Percentiles rank a stretch among this genome's conserved stretches.
Conservation (phyloP, 2,329 filamentous ascomycete species). For the Beauveria rudraprayagi region DNA sequence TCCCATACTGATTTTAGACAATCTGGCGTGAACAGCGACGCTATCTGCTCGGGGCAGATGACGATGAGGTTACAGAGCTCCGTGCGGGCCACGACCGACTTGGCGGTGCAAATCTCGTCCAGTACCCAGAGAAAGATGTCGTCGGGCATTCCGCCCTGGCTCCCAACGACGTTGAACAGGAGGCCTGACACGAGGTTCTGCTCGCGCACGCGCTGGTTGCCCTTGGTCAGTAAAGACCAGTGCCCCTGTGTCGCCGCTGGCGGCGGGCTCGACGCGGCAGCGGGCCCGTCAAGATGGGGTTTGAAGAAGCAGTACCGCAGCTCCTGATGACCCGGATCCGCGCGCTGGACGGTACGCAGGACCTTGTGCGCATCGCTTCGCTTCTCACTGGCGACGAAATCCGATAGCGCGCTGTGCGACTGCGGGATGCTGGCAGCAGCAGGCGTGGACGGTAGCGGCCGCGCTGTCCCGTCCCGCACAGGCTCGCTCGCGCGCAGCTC, state of each 20-base stretch:
- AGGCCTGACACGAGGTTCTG: slow-evolving; percentile 56
- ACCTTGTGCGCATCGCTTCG: slow-evolving; percentile 36
- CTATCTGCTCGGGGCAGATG: slow-evolving; percentile 34
- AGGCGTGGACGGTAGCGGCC: slow-evolving; percentile 1
- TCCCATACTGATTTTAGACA: slow-evolving; percentile 47
- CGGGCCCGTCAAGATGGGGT: slow-evolving; percentile 15
- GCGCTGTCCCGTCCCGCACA: slow-evolving; percentile 13
- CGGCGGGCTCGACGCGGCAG: slow-evolving; percentile 19
- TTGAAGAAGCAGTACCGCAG: slow-evolving; percentile 44
- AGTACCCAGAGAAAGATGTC: slow-evolving; percentile 61
- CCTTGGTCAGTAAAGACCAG: slow-evolving; percentile 43
- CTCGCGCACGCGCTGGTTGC: slow-evolving; percentile 36
- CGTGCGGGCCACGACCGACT: slow-evolving; percentile 44
- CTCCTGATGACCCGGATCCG: slow-evolving; percentile 30
- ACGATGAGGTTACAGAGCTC: slow-evolving; percentile 53
- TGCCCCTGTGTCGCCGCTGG: slow-evolving; percentile 27
- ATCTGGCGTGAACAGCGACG: slow-evolving; percentile 36
- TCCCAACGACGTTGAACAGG: slow-evolving; percentile 40
- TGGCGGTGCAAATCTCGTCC: slow-evolving; percentile 48
- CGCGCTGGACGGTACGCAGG: slow-evolving; percentile 42
- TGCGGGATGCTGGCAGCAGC: neutral
- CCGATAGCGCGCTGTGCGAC: slow-evolving; percentile 17
- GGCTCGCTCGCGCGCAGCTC: slow-evolving; percentile 34
- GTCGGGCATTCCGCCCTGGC: slow-evolving; percentile 42
- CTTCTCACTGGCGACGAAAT: slow-evolving; percentile 25